phyloP scores from a whole-genome alignment of 1,284 basidiomycete species.

The Boletus semigastroideus region DNA sequence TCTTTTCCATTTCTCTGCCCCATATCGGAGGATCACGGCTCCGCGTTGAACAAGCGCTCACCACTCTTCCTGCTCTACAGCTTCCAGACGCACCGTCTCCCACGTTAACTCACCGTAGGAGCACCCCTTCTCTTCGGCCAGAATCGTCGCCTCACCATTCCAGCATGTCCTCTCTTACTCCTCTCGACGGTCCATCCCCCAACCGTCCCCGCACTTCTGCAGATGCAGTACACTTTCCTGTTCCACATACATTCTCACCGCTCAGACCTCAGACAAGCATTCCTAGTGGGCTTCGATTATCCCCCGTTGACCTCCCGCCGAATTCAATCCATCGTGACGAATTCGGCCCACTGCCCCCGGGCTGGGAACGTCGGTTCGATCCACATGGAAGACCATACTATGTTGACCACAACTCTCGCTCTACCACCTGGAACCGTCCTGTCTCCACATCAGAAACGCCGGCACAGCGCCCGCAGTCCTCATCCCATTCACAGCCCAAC shows the following conservation, averaged over 20 bases:
- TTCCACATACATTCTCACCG: slow-evolving; percentile 9
- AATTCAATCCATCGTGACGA: slow-evolving; percentile 22
- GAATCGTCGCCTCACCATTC: slow-evolving; percentile 18
- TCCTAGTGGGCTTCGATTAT: slow-evolving; percentile 1
- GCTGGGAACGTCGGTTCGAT: slow-evolving; percentile 95
- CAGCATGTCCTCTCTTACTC: slow-evolving; percentile 22
- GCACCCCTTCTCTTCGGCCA: slow-evolving; percentile 23
- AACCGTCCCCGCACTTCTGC: slow-evolving; percentile 19
- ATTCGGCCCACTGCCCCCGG: slow-evolving; percentile 57
- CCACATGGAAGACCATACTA: slow-evolving; percentile 80
- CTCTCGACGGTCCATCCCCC: slow-evolving; percentile 12
- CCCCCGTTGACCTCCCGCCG: slow-evolving; percentile 8
- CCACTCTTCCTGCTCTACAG: slow-evolving; percentile 14
- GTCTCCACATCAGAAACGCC: slow-evolving; percentile 19
- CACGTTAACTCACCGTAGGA: slow-evolving; percentile 22
- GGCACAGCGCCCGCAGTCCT: slow-evolving; percentile 7
- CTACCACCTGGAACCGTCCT: slow-evolving; percentile 94
- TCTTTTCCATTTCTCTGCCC: slow-evolving; percentile 34
- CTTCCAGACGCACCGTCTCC: slow-evolving; percentile 15
- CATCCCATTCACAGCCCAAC: slow-evolving; percentile 8
- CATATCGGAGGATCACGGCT: slow-evolving; percentile 23
- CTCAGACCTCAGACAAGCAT: slow-evolving; percentile 17
- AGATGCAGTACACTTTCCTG: slow-evolving; percentile 13
- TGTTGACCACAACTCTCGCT: slow-evolving; percentile 90
- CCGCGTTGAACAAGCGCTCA: slow-evolving; percentile 18